Conservation (phyloP, 495 filamentous ascomycete species). For the Aspergillus leporis region DNA sequence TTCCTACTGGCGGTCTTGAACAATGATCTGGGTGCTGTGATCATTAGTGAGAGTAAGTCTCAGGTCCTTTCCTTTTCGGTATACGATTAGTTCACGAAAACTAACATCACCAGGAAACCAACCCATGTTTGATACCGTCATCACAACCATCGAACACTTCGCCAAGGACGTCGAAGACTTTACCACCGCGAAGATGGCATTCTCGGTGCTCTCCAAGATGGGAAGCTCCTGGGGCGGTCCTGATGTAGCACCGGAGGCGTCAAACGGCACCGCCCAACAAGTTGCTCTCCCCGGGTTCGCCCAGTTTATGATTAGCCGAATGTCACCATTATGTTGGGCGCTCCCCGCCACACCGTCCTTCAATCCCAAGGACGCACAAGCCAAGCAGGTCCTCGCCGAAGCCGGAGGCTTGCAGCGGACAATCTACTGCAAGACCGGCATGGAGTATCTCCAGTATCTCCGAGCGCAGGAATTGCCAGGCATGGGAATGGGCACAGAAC, state of each 20-base stretch:
- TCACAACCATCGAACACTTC: slow-evolving; percentile 79
- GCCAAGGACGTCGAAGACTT: slow-evolving; percentile 74
- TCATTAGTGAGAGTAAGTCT: slow-evolving; percentile 72
- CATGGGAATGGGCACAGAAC: slow-evolving; percentile 54
- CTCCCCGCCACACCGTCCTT: slow-evolving; percentile 75
- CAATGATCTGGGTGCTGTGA: slow-evolving; percentile 83
- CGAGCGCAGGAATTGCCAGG: slow-evolving; percentile 50
- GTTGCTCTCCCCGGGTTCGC: slow-evolving; percentile 85
- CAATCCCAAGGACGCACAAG: slow-evolving; percentile 80
- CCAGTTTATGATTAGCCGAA: slow-evolving; percentile 80
- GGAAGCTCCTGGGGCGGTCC: slow-evolving; percentile 80
- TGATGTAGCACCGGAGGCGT: slow-evolving; percentile 61
- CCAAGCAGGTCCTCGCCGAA: slow-evolving; percentile 80
- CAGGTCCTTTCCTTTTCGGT: neutral
- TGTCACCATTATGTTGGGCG: slow-evolving; percentile 86
- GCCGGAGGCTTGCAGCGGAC: slow-evolving; percentile 80
- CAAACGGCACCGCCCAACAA: slow-evolving; percentile 41
- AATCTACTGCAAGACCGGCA: slow-evolving; percentile 83
- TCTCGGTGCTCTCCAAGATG: slow-evolving; percentile 79
- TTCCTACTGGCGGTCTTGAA: slow-evolving; percentile 85
- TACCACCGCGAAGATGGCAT: slow-evolving; percentile 79
- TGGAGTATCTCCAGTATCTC: slow-evolving; percentile 58
- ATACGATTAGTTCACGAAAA: neutral
- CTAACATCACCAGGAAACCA: slow-evolving; percentile 64
- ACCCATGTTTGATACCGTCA: slow-evolving; percentile 78